Evolutionary conservation across 2,329 filamentous ascomycete species (phyloP).

Genomic region (Venturia carpophila): DNA sequence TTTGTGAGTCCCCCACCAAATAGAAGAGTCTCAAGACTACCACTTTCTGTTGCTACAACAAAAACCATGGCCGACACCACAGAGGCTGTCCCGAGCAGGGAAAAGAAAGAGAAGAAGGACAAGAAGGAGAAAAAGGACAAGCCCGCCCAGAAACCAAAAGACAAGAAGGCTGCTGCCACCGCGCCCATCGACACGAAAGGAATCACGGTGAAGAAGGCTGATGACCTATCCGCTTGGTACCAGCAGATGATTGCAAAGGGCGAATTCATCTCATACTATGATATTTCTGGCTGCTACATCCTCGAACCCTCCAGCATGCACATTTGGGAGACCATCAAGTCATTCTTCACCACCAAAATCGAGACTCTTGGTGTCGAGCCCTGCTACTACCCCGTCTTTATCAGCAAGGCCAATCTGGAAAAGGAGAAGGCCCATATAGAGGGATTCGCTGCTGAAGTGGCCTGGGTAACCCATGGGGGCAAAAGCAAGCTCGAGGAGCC

Average conservation of each 20-base stretch:
- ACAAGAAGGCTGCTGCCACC: conserved; percentile 49
- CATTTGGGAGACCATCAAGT: conserved; percentile 61
- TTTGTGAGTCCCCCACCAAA: not conserved
- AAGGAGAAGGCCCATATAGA: conserved; percentile 94
- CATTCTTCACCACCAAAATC: conserved; percentile 57
- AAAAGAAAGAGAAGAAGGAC: conserved; percentile 18
- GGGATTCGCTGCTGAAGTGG: conserved; percentile 74
- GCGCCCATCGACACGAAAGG: conserved; percentile 39
- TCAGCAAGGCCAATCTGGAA: conserved; percentile 80
- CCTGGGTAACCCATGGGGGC: conserved; percentile 48
- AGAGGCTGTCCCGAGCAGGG: not conserved
- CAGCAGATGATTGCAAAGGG: conserved; percentile 95
- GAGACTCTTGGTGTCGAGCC: conserved; percentile 70
- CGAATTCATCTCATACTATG: conserved; percentile 96
- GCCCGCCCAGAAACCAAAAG: conserved; percentile 33
- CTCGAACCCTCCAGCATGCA: conserved; percentile 60
- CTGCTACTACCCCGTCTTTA: conserved; percentile 93
- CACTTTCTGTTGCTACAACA: not conserved
- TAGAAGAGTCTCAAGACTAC: not conserved
- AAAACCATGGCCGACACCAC: conserved; percentile 10
- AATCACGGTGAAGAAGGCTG: conserved; percentile 76
- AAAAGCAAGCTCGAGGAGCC: conserved; percentile 84
- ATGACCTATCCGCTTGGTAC: conserved; percentile 89
- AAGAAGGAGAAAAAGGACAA: conserved; percentile 22
- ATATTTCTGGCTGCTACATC: conserved; percentile 96